Evolutionary conservation across 306 rosid genomes (phyloP), one percentile per base, ranked within the genome.

Genomic region (Rosa rugosa): DNA sequence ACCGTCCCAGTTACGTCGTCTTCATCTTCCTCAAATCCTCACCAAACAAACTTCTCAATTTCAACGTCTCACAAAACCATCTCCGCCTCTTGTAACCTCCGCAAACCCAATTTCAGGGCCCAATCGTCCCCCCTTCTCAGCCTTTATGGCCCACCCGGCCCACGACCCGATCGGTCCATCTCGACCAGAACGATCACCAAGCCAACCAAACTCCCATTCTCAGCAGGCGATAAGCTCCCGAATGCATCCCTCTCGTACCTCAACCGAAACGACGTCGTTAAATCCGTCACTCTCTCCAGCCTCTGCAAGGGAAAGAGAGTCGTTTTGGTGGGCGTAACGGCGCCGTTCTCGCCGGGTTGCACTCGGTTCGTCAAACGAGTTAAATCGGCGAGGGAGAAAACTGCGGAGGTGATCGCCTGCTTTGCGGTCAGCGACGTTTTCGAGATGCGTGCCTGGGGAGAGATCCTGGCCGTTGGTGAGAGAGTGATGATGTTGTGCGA

Each of bases 401-500:
- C 69, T 22, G 76, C 73, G 68, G 78, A 83, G 31, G 44, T 70
- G 69, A 64, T 79, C 5, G 80, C 75, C 8, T 79, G 80, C 63
- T 62, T 79, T 53, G 62, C 64, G 62, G 80, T 27, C 53, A 83
- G 65, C 62, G 83, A 83, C 8, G 70, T 60, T 31, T 79, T 69
- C 12, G 71, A 60, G 49, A 83, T 83, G 86, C 63, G 60, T 11
- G 83, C 80, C 7, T 83, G 83, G 83, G 80, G 86, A 0, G 63
- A 73, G 80, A 60, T 31, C 20, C 51, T 83, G 53, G 80, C 44
- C 51, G 51, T 60, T 14, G 76, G 77, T 20, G 69, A 27, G 2
- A 56, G 16, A 34, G 71, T 67, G 46, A 60, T 49, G 83, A 74
- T 74, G 80, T 10, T 83, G 8, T 74, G 74, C 0, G 86, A 83